Conservation (phyloP, 2,329 filamentous ascomycete species). For the Aspergillus sp. region DNA sequence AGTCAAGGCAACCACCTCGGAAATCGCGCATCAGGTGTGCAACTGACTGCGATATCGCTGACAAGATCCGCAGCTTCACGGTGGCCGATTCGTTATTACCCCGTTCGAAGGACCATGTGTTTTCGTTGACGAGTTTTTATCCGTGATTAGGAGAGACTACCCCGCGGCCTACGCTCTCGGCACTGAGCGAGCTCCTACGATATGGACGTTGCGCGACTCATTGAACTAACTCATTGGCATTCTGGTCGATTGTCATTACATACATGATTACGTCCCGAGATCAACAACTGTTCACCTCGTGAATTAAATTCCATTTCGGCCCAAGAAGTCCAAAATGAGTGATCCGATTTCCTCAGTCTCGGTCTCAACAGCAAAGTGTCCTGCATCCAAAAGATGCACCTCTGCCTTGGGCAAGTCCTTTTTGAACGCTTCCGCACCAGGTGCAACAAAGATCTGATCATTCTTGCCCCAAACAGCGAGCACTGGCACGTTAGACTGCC, state of each 20-base stretch:
- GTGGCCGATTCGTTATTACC: not conserved
- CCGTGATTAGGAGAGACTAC: too few species aligned
- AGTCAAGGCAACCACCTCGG: not conserved
- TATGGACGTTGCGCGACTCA: too few species aligned
- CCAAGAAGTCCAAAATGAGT: conserved; percentile 39
- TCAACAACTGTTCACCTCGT: too few species aligned
- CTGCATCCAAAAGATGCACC: conserved; percentile 54
- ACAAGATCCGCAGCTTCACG: not conserved
- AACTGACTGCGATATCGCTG: not conserved
- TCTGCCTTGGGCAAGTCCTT: conserved; percentile 51
- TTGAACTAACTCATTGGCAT: too few species aligned
- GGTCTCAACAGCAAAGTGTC: conserved; percentile 56
- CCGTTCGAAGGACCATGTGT: not conserved
- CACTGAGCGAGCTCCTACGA: too few species aligned
- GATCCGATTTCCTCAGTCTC: conserved; percentile 37
- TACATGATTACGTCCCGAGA: too few species aligned
- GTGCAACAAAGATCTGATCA: conserved; percentile 47
- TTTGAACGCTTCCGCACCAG: conserved; percentile 56
- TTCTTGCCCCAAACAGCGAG: conserved; percentile 61
- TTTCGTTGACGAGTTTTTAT: not conserved
- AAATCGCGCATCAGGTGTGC: not conserved
- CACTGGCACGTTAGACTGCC: conserved; percentile 51
- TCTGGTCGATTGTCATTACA: too few species aligned
- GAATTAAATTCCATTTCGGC: not conserved
- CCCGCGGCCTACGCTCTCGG: too few species aligned